These are phyloP conservation scores for Aspergillus japonicus DNA, from an alignment of 2,329 filamentous ascomycete species.

Conservation along the genomic window DNA sequence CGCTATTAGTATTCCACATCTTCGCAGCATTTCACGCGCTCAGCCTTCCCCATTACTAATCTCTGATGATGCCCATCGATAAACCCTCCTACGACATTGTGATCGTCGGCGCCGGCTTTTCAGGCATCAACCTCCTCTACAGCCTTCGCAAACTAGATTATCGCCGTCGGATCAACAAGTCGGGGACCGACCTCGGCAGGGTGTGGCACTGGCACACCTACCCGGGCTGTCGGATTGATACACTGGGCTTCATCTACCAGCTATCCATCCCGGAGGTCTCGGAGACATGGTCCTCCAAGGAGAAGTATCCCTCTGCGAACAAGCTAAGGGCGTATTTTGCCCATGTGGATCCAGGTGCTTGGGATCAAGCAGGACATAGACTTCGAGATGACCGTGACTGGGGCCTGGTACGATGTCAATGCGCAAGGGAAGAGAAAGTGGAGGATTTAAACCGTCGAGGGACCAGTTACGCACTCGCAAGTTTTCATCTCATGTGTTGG, in stretches of 20 bases:
- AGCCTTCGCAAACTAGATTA: conserved; percentile 11
- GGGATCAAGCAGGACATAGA: conserved; percentile 45
- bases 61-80: too few relatives aligned
- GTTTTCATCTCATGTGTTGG: conserved; percentile 50
- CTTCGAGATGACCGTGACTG: conserved; percentile 46
- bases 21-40: too few relatives aligned
- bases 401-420: conserved; percentile 40
- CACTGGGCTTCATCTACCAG: conserved; percentile 8
- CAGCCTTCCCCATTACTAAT: too few relatives aligned
- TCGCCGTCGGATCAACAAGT: conserved; percentile 5
- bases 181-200: conserved; percentile 8
- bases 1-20: too few relatives aligned
- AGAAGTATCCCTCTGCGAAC: conserved; percentile 24
- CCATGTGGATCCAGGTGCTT: conserved; percentile 45
- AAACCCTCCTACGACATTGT: not conserved
- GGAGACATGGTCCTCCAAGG: conserved; percentile 45
- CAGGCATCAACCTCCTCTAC: conserved; percentile 10
- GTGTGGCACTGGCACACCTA: conserved; percentile 13
- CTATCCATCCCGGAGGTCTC: conserved; percentile 45
- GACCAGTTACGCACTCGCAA: conserved; percentile 36
- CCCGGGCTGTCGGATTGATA: conserved; percentile 10
- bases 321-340: conserved; percentile 50
- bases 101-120: conserved; percentile 13
- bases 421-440: conserved; percentile 35
- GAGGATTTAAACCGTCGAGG: conserved; percentile 46